Evolutionary conservation across 352 stramenopile species (phyloP), one percentile per base, ranked within the genome.

Genomic region (Achlya hypogyna): DNA sequence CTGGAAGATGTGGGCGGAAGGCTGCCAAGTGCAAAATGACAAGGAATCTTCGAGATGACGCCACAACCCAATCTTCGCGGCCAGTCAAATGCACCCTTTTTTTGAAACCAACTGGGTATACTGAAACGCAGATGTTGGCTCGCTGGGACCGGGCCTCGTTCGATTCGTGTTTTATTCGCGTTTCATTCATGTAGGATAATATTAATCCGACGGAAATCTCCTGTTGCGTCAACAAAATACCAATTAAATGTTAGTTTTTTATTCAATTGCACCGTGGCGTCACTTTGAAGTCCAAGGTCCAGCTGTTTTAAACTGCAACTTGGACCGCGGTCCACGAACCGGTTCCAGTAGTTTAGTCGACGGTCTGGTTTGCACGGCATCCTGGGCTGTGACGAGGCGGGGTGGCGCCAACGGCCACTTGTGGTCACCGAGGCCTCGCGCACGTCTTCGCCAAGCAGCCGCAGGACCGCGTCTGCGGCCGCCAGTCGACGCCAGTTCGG

Each of bases 11-110:
- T 56, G 49, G 49, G 49, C 8, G 31, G 49, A 56, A 56, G 49
- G 49, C 2, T 56, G 49, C 49, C 49, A 56, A 56, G 49, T 35
- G 49, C 25, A 56, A 56, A 56, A 56, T 56, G 49, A 56, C 49
- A 20, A 56, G 49, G 38, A 45, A 45, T n/a, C 38, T 45, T 45
- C 38, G 38, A 45, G 38, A 45, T 45, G 12, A 18, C 38, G n/a
- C 14, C 6, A 14, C 34, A 42, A 45, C 14, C 14, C 38, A 1
- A 45, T 3, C 38, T 45, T 18, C 6, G 29, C 49, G 6, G 49
- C 49, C 49, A 56, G 12, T 56, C 49, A 20, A 38, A 22, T n/a
- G 49, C 2, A 8, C 25, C 31, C 49, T 56, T 56, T 56, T 56
- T 56, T 22, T 56, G 49, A 10, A 56, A 20, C 49, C 49, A 56